Base-by-base conservation (phyloP, 106 monocot species). In the Hemerocallis citrina region DNA sequence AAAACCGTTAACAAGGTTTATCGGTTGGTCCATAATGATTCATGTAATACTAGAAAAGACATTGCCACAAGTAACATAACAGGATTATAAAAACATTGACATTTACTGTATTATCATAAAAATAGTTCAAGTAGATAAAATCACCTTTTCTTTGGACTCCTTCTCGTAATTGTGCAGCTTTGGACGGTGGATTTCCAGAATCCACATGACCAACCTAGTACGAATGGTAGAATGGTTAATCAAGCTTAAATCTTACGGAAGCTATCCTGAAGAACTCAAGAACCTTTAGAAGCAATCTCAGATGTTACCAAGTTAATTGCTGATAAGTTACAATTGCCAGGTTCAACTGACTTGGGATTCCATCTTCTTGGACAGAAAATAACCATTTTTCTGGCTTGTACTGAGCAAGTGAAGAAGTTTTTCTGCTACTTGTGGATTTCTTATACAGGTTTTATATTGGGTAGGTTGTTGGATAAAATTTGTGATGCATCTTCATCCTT, bases 121-220 rank as follows among this genome's bases (percentile, higher is more conserved):
- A n/a, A n/a, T n/a, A n/a, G n/a, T n/a, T n/a, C 9, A 17, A 37
- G 49, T 50, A 59, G 35, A 22, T 34, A 24, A 62, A 34, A 7
- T 34, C 38, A 95, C 94, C 86, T 81, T 95, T 71, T 95, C 86
- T 76, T 84, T 89, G 61, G 94, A 38, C 89, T 75, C 34, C 62
- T 70, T 62, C 94, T 89, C 61, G 76, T 63, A 95, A 77, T 64
- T 78, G 83, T 39, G 89, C 94, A 42, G 86, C 89, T 38, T 25
- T 74, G 91, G 67, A 95, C 63, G 14, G 89, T 95, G 28, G 94
- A 95, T 95, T 95, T 61, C 94, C 94, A 66, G 94, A 95, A 79
- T 95, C 94, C 52, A 95, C 94, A 72, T 95, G 94, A 50, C 94
- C 94, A 62, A 95, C 85, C 93, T 93, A 69, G 36, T 34, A 52